Base-by-base conservation (phyloP, 2,329 filamentous ascomycete species). In the Aspergillus ustus region DNA sequence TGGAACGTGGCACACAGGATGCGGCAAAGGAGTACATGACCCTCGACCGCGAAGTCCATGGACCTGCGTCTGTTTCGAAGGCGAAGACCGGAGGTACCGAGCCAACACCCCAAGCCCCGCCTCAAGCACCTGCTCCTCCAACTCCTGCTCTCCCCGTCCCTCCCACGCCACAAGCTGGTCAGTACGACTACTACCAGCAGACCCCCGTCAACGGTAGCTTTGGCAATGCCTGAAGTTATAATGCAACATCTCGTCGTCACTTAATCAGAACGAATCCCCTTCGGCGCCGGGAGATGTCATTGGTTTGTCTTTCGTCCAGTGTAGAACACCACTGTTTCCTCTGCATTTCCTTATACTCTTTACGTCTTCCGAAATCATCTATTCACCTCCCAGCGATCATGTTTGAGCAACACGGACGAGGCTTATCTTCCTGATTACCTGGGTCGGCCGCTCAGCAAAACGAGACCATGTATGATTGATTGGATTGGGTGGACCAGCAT, bases 41-140 rank as follows among this genome's bases (percentile, higher is more conserved):
- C 62, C 81, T 98, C 40, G 94, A 99, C 73, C 86, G 89, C 48
- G 91, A 96, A 75, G 86, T 97, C 62, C 95, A 96, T 75, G 95
- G 95, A 1, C 79, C 80, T 4, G 66, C 70, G 3, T 81, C 79
- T 6, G 78, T 81, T 25, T 64, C 74, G 29, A 64, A 70, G 43
- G 66, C 70, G 48, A 73, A 76, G 61, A 73, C 71, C 15, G 69
- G 70, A 52, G 60, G 55, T 22, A 53, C 48, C 13, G 63, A 63
- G 51, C 57, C 52, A 55, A 51, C 63, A 20, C 61, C 62, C 25
- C 66, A 69, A 43, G 66, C 67, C 58, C 65, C 62, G 44, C 60
- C 57, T 52, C 67, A 67, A 57, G 53, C 59, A 37, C 60, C 67
- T 17, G 52, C 68, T 57, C 44, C 59, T 11, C 48, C 57, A 20